Base-by-base conservation (phyloP, 2,329 filamentous ascomycete genomes). In the Penicillium corylophilum region DNA sequence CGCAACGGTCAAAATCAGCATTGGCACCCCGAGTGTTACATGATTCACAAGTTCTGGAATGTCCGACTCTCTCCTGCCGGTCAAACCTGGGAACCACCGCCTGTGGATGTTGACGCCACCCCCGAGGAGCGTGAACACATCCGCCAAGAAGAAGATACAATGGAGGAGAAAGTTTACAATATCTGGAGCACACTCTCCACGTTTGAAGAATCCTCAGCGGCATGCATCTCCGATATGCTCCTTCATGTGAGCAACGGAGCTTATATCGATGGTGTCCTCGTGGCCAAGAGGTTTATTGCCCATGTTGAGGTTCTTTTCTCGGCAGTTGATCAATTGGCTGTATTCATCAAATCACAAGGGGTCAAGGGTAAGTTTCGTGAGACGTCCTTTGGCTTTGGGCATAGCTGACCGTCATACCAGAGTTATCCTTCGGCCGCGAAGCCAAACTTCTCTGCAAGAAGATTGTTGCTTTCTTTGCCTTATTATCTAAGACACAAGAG, bases 41-140 rank as follows among this genome's bases (percentile, higher is more conserved):
- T 99, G 94, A 99, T 99, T 57, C 94, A 99, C 77, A 99, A 99
- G 68, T 99, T 97, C 74, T 99, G 94, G 94, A 99, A 97, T 69
- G 94, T 99, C 53, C 86, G 94, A 46, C 79, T 99, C 33, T 84
- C 85, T 10, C 81, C 85, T 23, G 79, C 82, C 10, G 79, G 81
- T 36, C 79, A 85, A 51, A 68, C 73, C 10, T 67, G 77, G 31
- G 74, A 79, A 50, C 73, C 63, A 16, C 69, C 71, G 4, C 69
- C 74, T 46, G 62, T 72, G 10, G 79, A 82, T 46, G 73, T 75
- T 36, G 79, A 85, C 59, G 85, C 85, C 12, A 84, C 81, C 33
- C 80, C 85, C 42, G 83, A 87, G 56, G 83, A 87, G 56, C 87
- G 91, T 46, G 86, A 90, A 46, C 77, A 80, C 15, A 90, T 99